A percentile compares a stretch with the other conserved stretches of the same genome.
Conservation (phyloP, 2,329 filamentous ascomycete species). For the Fusarium sp. region DNA sequence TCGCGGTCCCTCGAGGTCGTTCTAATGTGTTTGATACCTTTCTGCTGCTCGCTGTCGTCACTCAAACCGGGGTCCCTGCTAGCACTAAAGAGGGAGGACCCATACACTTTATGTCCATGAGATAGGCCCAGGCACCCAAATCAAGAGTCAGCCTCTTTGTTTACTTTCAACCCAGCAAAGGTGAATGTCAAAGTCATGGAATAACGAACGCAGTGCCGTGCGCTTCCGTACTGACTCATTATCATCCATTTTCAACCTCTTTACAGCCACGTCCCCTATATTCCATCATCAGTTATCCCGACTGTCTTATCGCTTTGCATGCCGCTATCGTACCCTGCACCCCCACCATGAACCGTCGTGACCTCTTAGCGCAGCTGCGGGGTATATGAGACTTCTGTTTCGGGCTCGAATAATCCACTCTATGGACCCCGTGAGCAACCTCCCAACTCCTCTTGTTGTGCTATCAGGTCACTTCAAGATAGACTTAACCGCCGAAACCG, state of each 20-base stretch:
- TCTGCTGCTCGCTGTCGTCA: constrained; percentile 35
- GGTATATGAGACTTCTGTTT: constrained; percentile 40
- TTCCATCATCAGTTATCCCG: constrained; percentile 2
- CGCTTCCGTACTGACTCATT: background rate
- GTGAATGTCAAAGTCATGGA: background rate
- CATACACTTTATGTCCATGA: constrained; percentile 41
- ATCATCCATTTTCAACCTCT: background rate
- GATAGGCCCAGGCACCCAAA: constrained; percentile 30
- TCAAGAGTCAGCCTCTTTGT: constrained; percentile 1
- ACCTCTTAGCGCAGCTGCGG: constrained; percentile 45
- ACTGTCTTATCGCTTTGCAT: constrained; percentile 40
- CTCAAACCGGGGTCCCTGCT: constrained; percentile 44
- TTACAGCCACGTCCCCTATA: background rate
- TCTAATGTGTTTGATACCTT: constrained; percentile 38
- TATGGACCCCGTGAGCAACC: constrained; percentile 42
- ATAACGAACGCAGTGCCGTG: background rate
- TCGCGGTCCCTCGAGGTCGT: constrained; percentile 18
- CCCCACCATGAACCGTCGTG: constrained; percentile 43
- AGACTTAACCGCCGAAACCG: constrained; percentile 29
- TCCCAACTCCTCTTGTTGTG: constrained; percentile 20
- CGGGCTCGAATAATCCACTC: constrained; percentile 36
- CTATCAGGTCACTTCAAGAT: constrained; percentile 27
- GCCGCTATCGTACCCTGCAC: constrained; percentile 40
- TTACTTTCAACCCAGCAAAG: constrained; percentile 1
- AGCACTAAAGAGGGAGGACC: constrained; percentile 23